Conservation (phyloP, 2,329 filamentous ascomycete genomes). For the Ceratocystis huliohia region DNA sequence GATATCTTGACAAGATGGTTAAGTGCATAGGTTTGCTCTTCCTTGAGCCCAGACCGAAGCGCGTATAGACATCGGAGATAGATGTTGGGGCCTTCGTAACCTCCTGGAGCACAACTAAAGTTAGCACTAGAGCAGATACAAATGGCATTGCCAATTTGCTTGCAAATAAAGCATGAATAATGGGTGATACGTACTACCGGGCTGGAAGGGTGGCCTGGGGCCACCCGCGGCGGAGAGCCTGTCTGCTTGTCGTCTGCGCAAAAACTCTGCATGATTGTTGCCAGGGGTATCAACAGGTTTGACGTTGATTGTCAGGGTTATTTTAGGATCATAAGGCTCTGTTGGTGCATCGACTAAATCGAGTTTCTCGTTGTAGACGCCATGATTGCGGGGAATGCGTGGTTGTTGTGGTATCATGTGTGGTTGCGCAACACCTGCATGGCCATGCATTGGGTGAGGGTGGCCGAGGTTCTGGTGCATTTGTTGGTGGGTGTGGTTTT, state of each 20-base stretch:
- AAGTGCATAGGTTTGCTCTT: slow-evolving; percentile 83
- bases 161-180: no score
- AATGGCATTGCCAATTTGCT: no score
- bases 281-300: slow-evolving; percentile 63
- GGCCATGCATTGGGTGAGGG: slow-evolving; percentile 23
- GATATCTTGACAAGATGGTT: slow-evolving; percentile 94
- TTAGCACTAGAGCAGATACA: background rate
- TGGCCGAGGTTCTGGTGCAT: slow-evolving; percentile 24
- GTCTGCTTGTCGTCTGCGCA: slow-evolving; percentile 29
- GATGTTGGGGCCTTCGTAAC: slow-evolving; percentile 71
- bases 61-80: slow-evolving; percentile 80
- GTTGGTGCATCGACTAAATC: slow-evolving; percentile 17
- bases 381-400: slow-evolving; percentile 32
- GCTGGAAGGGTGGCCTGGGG: slow-evolving; percentile 38
- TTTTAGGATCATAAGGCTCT: slow-evolving; percentile 46
- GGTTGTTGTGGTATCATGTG: slow-evolving; percentile 27
- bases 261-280: slow-evolving; percentile 59
- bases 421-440: background rate
- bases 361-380: slow-evolving; percentile 20
- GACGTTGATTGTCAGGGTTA: slow-evolving; percentile 32
- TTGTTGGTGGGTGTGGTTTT: background rate
- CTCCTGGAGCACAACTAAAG: slow-evolving; percentile 28
- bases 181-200: slow-evolving; percentile 44
- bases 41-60: slow-evolving; percentile 62
- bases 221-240: slow-evolving; percentile 33